Evolutionary conservation across 768 basidiomycete species (phyloP).

Genomic region (Termitomyces sp.): DNA sequence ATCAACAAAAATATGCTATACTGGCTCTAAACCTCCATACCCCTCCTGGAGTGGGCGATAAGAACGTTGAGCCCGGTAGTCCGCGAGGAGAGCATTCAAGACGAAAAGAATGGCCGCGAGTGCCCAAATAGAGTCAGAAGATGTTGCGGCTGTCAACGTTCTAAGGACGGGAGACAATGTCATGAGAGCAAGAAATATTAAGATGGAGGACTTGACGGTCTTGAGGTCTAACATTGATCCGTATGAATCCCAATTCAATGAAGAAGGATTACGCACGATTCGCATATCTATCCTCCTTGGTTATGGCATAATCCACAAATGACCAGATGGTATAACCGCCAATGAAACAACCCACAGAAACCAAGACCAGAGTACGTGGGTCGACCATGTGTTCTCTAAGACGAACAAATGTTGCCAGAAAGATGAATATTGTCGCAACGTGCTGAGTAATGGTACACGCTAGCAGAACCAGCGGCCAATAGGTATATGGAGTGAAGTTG

Average conservation of each 20-base stretch:
- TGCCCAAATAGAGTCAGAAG: constrained; percentile 97
- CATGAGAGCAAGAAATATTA: constrained; percentile 87
- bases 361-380: constrained; percentile 64
- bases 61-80: constrained; percentile 59
- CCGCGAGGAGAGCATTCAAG: constrained; percentile 78
- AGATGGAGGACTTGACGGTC: constrained; percentile 72
- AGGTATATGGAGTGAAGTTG: constrained; percentile 77
- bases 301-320: constrained; percentile 35
- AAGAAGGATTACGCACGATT: constrained; percentile 14
- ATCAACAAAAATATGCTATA: constrained; percentile 15
- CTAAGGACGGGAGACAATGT: constrained; percentile 87
- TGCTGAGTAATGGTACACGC: constrained; percentile 84
- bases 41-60: constrained; percentile 53
- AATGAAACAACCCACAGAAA: constrained; percentile 57
- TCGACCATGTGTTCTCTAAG: constrained; percentile 64
- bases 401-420: constrained; percentile 75
- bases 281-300: constrained; percentile 10
- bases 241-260: not conserved
- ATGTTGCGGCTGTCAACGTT: constrained; percentile 92
- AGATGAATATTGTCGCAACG: constrained; percentile 74
- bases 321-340: constrained; percentile 65
- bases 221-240: constrained; percentile 53
- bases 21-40: constrained; percentile 30
- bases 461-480: constrained; percentile 66
- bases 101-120: constrained; percentile 81